Evolutionary conservation across 1,139 yeast genomes (phyloP), one percentile per base, ranked within the genome.

Genomic region (Komagataea norvegica): DNA sequence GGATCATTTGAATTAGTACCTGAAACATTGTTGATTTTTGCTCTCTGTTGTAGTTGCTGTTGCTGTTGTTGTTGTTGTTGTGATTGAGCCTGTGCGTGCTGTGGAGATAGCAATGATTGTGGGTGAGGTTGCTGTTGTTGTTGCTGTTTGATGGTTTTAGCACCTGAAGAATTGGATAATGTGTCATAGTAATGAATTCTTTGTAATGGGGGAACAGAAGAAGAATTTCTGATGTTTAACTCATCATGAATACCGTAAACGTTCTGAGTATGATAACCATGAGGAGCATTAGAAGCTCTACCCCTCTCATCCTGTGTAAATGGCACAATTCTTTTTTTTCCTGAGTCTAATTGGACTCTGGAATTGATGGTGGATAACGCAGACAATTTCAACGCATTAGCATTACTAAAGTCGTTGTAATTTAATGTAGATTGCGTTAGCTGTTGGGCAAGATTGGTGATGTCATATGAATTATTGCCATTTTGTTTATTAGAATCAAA

Each of bases 331-430:
- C 51, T 44, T 52, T 70, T 73, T 50, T 72, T 68, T 50, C 64
- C 67, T 7, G 75, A 71, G 52, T 78, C 84, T 45, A 77, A 62
- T 10, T 78, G 79, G 17, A 74, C 77, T 36, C 85, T 60, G 10
- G 74, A 73, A 49, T 77, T 75, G 42, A 78, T 77, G 5, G 85
- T 78, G 15, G 79, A 73, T 44, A 78, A 64, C 1, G 84, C 83
- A 18, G 80, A 79, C 45, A 79, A 59, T 55, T 78, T 78, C 47
- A 73, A 59, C 8, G 68, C 67, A 28, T 71, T 69, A 41, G 65
- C 67, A 26, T 69, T 70, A 35, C 67, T 60, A 51, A 68, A 56
- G 45, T 74, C 55, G 14, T 37, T 72, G 34, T 47, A 33, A 43
- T 41, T 40, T 32, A 46, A 32, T 31, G 47, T 46, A 17, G 49